Base-by-base conservation (phyloP, 2,329 filamentous ascomycete species). In the Monosporascus sp. region DNA sequence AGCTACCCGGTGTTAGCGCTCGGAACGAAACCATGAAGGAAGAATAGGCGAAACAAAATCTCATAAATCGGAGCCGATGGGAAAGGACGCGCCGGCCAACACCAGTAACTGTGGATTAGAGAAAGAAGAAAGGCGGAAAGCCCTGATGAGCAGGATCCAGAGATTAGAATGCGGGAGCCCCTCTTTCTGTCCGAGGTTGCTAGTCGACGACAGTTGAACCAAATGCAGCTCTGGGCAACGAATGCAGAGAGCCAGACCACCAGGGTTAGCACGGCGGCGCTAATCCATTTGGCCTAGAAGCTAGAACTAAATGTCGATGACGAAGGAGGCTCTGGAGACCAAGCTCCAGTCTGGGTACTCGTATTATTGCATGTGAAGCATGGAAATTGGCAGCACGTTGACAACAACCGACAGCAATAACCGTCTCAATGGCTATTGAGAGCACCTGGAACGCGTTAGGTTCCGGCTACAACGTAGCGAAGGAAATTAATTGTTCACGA, bases 301-400 rank as follows among this genome's bases (percentile, higher is more conserved):
- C 35, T 26, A 18, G 18, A 47, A 24, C 40, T 45, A 22, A 22
- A 24, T 41, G 17, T 44, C 17, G 28, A 49, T 49, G 51, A 53
- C 51, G 46, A 45, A 44, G 51, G 46, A 50, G 51, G 51, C 46
- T 52, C 37, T 24, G 37, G 18, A 20, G 31, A 24, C 11, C 8
- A 48, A n/a, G 28, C 9, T 31, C 28, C 9, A 9, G 26, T 28
- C 26, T 28, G 9, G 26, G 26, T 28, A 9, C 26, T 28, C 26
- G 28, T 35, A 14, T 35, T 14, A 14, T 35, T 14, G 31, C 31
- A 14, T 11, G 31, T 35, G 11, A 35, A 35, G 11, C 14, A 14
- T 35, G 31, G 14, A 35, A 14, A 14, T 4, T 14, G 31, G 9
- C 31, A 5, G 31, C 4, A 14, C 31, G 31, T 5, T 35, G 31